These are phyloP conservation scores for Scheffersomyces illinoinensis DNA, from an alignment of 1,139 yeast species.

Conservation along the genomic window DNA sequence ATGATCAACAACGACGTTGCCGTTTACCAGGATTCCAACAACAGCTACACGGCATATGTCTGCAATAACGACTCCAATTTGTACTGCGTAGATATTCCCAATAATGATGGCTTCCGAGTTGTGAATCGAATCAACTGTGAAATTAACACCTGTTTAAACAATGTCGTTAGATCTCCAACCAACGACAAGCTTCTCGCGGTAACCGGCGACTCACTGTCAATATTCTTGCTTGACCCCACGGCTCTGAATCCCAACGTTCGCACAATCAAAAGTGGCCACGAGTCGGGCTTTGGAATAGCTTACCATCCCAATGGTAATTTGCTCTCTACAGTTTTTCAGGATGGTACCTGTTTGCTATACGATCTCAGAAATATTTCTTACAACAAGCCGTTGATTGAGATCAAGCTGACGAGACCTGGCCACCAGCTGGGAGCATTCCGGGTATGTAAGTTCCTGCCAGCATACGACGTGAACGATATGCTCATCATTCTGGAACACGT, in stretches of 20 bases:
- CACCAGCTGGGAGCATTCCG: conserved; percentile 64
- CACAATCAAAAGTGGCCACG: conserved; percentile 57
- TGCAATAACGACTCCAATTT: conserved; percentile 82
- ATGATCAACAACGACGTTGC: conserved; percentile 84
- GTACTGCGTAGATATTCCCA: conserved; percentile 60
- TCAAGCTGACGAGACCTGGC: conserved; percentile 61
- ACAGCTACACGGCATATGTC: conserved; percentile 56
- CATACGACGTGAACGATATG: conserved; percentile 68
- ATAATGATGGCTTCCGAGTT: conserved; percentile 44
- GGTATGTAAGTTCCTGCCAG: conserved; percentile 63
- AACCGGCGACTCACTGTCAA: conserved; percentile 43
- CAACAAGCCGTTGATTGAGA: conserved; percentile 48
- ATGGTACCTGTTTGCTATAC: conserved; percentile 74
- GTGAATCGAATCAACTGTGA: conserved; percentile 36
- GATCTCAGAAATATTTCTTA: conserved; percentile 62
- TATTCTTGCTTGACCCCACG: conserved; percentile 40
- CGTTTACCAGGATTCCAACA: conserved; percentile 40
- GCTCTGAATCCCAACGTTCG: conserved; percentile 18
- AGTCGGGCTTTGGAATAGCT: conserved; percentile 82
- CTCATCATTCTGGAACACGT: conserved; percentile 80
- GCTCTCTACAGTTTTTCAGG: conserved; percentile 83
- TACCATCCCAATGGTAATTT: conserved; percentile 71
- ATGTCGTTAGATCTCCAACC: conserved; percentile 35
- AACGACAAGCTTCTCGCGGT: conserved; percentile 33
- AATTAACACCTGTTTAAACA: conserved; percentile 41